Percentiles rank a stretch among this genome's conserved stretches.
Evolutionary conservation across 1,139 yeast genomes (phyloP).

Genomic region (Hansenula lynferdii): DNA sequence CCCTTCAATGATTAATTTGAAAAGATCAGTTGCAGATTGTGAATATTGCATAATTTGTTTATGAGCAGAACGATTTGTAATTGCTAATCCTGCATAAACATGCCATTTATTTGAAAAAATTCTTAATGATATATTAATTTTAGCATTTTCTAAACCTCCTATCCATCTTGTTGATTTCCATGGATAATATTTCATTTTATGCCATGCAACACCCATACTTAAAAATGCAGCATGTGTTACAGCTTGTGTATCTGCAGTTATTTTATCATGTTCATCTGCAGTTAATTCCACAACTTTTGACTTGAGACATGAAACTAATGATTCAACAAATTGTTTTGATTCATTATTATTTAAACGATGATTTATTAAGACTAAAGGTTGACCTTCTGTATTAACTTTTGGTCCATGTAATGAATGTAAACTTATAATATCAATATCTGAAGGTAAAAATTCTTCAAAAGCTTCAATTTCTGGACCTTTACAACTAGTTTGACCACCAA

Average conservation of each 20-base stretch:
- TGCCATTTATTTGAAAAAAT: slow-evolving; percentile 96
- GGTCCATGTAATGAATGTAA: slow-evolving; percentile 97
- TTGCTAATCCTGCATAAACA: slow-evolving; percentile 95
- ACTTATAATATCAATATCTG: slow-evolving; percentile 76
- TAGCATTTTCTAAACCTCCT: slow-evolving; percentile 95
- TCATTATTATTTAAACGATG: no score
- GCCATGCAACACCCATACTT: slow-evolving; percentile 98
- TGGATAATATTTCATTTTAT: slow-evolving; percentile 74
- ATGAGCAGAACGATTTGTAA: slow-evolving; percentile 93
- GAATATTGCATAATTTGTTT: slow-evolving; percentile 89
- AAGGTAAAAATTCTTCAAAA: slow-evolving; percentile 69
- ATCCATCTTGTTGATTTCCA: slow-evolving; percentile 88
- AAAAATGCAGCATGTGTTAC: slow-evolving; percentile 97
- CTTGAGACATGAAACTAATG: slow-evolving; percentile 63
- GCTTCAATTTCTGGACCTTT: slow-evolving; percentile 88
- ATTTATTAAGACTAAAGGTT: slow-evolving; percentile 81
- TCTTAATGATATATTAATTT: slow-evolving; percentile 85
- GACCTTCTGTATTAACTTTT: slow-evolving; percentile 80
- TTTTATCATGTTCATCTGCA: slow-evolving; percentile 84
- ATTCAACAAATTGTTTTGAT: slow-evolving; percentile 54
- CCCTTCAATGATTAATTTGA: slow-evolving; percentile 76
- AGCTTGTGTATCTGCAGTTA: slow-evolving; percentile 98
- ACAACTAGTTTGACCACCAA: slow-evolving; percentile 98
- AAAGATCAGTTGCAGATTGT: slow-evolving; percentile 74
- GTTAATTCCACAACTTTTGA: slow-evolving; percentile 76